phyloP scores from a whole-genome alignment of 192 early-diverging fungal genomes.

The Coemansia sp. region DNA sequence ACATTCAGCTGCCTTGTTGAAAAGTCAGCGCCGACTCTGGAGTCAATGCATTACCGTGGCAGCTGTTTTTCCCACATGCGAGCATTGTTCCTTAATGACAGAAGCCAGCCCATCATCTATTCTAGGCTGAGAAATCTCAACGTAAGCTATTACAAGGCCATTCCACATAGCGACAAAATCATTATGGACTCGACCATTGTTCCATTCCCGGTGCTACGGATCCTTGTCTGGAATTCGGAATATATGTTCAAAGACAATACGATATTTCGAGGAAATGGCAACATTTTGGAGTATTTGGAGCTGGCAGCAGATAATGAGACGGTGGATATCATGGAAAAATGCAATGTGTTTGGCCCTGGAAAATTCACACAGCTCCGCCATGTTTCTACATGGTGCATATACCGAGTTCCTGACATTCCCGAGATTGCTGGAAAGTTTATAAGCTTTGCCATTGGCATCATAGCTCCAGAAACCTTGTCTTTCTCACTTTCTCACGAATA shows the following conservation, averaged over 20 bases:
- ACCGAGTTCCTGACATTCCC: no score
- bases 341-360: constrained; percentile 1
- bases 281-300: constrained; percentile 18
- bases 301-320: constrained; percentile 14
- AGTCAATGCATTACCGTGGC: background rate
- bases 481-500: constrained; percentile 7
- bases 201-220: constrained; percentile 23
- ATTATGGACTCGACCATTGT: background rate
- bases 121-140: background rate
- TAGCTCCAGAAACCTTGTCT: background rate
- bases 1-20: background rate
- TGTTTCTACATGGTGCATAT: background rate
- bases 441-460: background rate
- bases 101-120: background rate
- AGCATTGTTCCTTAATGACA: background rate
- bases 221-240: background rate
- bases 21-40: background rate
- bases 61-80: background rate
- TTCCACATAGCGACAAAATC: background rate
- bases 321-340: background rate
- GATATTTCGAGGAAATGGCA: constrained; percentile 6
- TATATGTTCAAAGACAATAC: constrained; percentile 3
- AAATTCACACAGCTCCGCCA: constrained; percentile 3
- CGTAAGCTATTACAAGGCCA: no score
- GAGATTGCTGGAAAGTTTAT: background rate